Evolutionary conservation across 2,329 filamentous ascomycete genomes (phyloP).

Genomic region (Juglanconis oblonga): DNA sequence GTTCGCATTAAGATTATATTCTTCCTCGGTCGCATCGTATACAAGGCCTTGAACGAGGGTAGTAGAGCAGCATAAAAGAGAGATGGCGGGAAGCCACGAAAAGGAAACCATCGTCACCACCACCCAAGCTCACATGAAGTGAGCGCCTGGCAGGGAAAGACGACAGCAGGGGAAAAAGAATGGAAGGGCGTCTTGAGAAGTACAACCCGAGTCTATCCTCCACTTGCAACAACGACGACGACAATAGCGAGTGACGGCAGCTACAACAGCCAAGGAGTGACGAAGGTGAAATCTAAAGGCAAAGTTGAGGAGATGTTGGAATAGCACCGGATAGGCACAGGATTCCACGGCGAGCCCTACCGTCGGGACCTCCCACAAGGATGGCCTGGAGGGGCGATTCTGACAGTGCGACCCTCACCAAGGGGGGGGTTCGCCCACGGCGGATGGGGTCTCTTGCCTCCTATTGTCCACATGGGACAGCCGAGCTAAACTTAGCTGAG

Average conservation of each 20-base stretch:
- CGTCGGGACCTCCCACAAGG: constrained; percentile 10
- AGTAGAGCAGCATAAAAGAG: constrained; percentile 19
- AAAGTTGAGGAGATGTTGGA: constrained; percentile 13
- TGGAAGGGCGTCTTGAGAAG: constrained; percentile 13
- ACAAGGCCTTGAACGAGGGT: constrained; percentile 28
- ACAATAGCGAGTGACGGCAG: constrained; percentile 15
- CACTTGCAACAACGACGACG: not conserved
- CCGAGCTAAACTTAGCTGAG: constrained; percentile 15
- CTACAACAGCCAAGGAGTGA: constrained; percentile 14
- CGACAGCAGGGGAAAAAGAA: constrained; percentile 11
- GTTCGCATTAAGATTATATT: constrained; percentile 62
- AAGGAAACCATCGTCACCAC: constrained; percentile 27
- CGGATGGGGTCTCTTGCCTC: constrained; percentile 6
- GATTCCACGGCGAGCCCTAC: constrained; percentile 15
- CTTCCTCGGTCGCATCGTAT: constrained; percentile 30
- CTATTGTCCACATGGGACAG: constrained; percentile 4
- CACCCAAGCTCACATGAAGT: constrained; percentile 20
- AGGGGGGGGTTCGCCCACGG: constrained; percentile 7
- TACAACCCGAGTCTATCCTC: constrained; percentile 16
- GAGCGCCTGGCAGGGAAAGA: constrained; percentile 6
- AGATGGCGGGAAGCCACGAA: constrained; percentile 25
- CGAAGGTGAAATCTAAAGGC: constrained; percentile 13
- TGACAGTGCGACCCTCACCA: constrained; percentile 15
- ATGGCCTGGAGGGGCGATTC: constrained; percentile 5
- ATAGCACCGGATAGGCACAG: constrained; percentile 14